These are phyloP conservation scores for Pseudoneurospora amorphoporcata DNA, from an alignment of 495 filamentous ascomycete genomes.

Conservation along the genomic window DNA sequence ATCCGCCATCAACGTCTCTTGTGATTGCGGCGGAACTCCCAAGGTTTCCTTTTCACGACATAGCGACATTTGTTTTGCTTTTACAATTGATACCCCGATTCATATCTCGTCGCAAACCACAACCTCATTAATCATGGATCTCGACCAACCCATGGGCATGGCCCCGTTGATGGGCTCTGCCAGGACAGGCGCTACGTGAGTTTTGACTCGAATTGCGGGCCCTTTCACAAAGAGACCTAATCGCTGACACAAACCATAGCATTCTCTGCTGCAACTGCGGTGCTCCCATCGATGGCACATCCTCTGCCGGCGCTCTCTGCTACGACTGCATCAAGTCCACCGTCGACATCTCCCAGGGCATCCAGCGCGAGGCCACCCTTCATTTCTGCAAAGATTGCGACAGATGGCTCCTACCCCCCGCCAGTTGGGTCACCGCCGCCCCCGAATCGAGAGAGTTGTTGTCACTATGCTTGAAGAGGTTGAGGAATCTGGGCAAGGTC, in stretches of 20 bases:
- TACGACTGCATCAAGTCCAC: slow-evolving; percentile 88
- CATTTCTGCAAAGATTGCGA: slow-evolving; percentile 88
- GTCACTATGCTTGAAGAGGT: slow-evolving; percentile 74
- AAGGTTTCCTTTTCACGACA: not conserved
- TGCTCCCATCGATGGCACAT: slow-evolving; percentile 84
- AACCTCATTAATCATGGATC: slow-evolving; percentile 44
- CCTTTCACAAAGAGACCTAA: not conserved
- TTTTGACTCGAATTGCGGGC: not conserved
- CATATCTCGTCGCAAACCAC: not conserved
- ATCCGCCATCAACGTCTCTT: not conserved
- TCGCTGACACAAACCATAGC: slow-evolving; percentile 30
- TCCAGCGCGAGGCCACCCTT: slow-evolving; percentile 73
- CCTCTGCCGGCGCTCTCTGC: slow-evolving; percentile 77
- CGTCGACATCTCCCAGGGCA: slow-evolving; percentile 86
- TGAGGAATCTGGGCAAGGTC: slow-evolving; percentile 73
- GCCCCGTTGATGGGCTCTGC: slow-evolving; percentile 36
- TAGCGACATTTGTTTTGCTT: not conserved
- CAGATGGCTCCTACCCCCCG: slow-evolving; percentile 82
- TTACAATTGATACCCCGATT: not conserved
- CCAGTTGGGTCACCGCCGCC: slow-evolving; percentile 69
- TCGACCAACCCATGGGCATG: slow-evolving; percentile 54
- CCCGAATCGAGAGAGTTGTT: slow-evolving; percentile 84
- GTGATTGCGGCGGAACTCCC: not conserved
- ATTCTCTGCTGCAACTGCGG: slow-evolving; percentile 96
- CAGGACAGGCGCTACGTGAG: slow-evolving; percentile 48